Evolutionary conservation across 2,329 filamentous ascomycete species (phyloP), one percentile per base, ranked within the genome.

Genomic region (Aspergillus viridinutans): DNA sequence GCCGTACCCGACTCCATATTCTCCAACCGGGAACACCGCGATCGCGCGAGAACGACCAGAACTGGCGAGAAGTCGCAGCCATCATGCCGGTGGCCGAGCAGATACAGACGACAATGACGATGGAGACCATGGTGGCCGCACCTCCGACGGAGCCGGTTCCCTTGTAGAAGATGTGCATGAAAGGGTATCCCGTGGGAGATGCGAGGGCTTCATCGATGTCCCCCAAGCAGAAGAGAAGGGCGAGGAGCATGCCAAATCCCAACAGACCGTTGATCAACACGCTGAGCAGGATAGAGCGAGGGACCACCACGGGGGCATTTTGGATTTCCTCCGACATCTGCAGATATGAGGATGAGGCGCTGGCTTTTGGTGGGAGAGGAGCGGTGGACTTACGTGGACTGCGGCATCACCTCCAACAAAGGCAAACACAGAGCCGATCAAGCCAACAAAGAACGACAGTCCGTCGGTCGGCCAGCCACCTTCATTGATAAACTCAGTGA

Each of bases 101-200:
- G 32, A 69, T 63, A n/a, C 58, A 58, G 21, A 73, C 60, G 8
- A 73, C 61, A n/a, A 74, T 64, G 40, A 75, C 54, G 32, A 75
- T 62, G 4, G 64, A 62, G 5, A 67, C 67, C 60, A 74, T 67
- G 12, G 63, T 52, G 3, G 66, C 66, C 1, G 70, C 61, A 1
- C 69, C 68, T 0, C 69, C 70, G 20, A 72, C 66, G 25, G 74
- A 80, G 20, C 67, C 61, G 1, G 78, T 79, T 48, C 75, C 76
- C 55, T 78, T 64, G 56, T 71, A 71, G 62, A 85, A 83, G 29
- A 72, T 66, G 29, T 71, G 64, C 48, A 76, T 72, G 49, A 73
- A 76, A 0, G 73, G 72, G 54, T 72, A 73, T 12, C 67, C 69
- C 10, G 74, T 74, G 20, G 67, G 61, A 8, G 69, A 64, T 12